Conservation (phyloP, 2,329 filamentous ascomycete genomes). For the Pseudogymnoascus sp. region DNA sequence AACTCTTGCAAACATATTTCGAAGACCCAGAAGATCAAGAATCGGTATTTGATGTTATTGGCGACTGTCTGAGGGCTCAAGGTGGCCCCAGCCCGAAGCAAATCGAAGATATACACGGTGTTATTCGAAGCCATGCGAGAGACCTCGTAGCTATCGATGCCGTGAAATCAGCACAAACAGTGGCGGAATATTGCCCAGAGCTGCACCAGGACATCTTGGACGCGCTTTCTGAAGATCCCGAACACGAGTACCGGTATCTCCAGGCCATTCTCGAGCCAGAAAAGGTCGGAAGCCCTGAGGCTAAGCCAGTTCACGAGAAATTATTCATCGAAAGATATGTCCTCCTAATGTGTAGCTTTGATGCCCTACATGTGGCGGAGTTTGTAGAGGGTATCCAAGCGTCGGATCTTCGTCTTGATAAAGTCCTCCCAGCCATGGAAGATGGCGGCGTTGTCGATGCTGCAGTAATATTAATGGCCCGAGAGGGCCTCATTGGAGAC, state of each 20-base stretch:
- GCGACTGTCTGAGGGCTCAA: constrained; percentile 63
- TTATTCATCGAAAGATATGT: constrained; percentile 78
- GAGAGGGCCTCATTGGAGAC: constrained; percentile 74
- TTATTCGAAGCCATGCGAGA: constrained; percentile 51
- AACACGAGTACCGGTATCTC: constrained; percentile 59
- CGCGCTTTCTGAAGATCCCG: constrained; percentile 46
- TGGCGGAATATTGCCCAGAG: constrained; percentile 50
- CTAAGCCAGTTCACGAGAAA: constrained; percentile 38
- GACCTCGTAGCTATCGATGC: constrained; percentile 55
- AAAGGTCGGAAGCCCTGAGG: constrained; percentile 33
- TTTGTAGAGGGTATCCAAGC: constrained; percentile 74
- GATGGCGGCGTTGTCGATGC: constrained; percentile 86
- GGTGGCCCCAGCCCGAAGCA: constrained; percentile 53
- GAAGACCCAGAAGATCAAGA: constrained; percentile 74
- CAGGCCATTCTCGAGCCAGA: constrained; percentile 65
- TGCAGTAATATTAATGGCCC: constrained; percentile 81
- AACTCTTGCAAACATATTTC: constrained; percentile 74
- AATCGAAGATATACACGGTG: constrained; percentile 59
- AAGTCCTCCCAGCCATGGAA: constrained; percentile 81
- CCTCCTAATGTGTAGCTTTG: constrained; percentile 82
- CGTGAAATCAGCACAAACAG: constrained; percentile 47
- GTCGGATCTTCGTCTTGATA: constrained; percentile 71
- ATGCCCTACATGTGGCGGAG: constrained; percentile 74
- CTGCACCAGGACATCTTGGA: constrained; percentile 51
- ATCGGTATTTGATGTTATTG: constrained; percentile 72